Evolutionary conservation across 805 yeast species (phyloP), one percentile per base, ranked within the genome.

Genomic region (Peterozyma toletana): DNA sequence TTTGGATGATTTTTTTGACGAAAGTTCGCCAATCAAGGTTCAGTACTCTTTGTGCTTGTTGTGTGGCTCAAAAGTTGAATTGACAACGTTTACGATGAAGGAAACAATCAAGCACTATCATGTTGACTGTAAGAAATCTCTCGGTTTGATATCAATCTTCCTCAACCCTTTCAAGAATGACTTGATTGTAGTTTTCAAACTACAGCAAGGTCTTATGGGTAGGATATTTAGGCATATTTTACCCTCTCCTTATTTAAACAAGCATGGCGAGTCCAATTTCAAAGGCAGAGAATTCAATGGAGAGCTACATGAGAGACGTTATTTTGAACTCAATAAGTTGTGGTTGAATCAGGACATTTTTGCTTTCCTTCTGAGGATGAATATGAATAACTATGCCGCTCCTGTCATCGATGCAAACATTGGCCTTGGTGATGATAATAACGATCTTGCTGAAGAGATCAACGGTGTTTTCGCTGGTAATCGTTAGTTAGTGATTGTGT

Each of bases 241-340:
- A 17, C 63, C 66, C 9, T 67, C 86, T 0, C 93, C 91, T 11
- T 86, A 83, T 55, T 62, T 86, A 55, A 83, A 86, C 43, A 67
- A 69, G 5, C 89, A 84, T 59, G 95, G 95, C 17, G 93, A 86
- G 57, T 73, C 82, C 3, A 84, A 84, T 30, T 64, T 70, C 48
- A 71, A 73, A 11, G 74, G 77, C 14, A 84, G 80, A 38, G 76
- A 71, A 43, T 44, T 40, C 39, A 53, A 69, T 30, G 86, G 86
- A 0, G 66, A 65, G 0, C 64, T 85, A 45, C 75, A 73, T 53
- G 49, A 62, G 14, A 66, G 63, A 18, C 69, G 95, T 43, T 83
- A 77, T 58, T 63, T 68, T 33, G 70, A 77, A 48, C 60, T 84
- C 49, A 81, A 75, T 51, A 71, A 70, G 40, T 57, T 75, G 37